Percentiles rank a stretch among this genome's conserved stretches.
phyloP scores from a whole-genome alignment of 1,284 basidiomycete species.

The Wallemia mellicola region DNA sequence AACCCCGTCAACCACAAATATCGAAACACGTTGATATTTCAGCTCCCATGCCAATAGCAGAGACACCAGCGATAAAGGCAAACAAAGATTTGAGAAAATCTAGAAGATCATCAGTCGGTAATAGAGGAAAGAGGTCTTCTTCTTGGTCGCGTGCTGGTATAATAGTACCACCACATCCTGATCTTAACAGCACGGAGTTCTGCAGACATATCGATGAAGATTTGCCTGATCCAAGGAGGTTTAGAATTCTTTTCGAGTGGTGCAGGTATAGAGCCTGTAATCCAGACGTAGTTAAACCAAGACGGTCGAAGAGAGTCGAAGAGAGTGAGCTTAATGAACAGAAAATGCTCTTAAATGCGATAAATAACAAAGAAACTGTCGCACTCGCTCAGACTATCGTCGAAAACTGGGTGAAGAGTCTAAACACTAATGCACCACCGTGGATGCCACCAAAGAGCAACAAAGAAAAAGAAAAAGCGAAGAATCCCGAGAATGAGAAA shows the following conservation, averaged over 20 bases:
- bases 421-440: not conserved
- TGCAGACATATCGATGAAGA: not conserved
- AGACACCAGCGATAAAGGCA: not conserved
- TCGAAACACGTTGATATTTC: not conserved
- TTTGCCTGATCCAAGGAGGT: not conserved
- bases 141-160: not conserved
- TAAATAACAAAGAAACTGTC: not conserved
- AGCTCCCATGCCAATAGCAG: not conserved
- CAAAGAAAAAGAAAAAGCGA: not conserved
- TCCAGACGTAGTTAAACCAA: not conserved
- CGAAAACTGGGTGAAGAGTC: not conserved
- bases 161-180: not conserved
- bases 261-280: not conserved
- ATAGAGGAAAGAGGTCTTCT: not conserved
- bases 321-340: not conserved
- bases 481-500: not conserved
- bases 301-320: not conserved
- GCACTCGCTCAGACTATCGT: not conserved
- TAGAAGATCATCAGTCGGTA: not conserved
- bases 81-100: not conserved
- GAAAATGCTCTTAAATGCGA: not conserved
- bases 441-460: not conserved
- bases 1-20: not conserved
- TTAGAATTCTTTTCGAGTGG: not conserved
- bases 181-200: not conserved